Evolutionary conservation across 257 asterid genomes (phyloP).

Genomic region (Buddleja alternifolia): DNA sequence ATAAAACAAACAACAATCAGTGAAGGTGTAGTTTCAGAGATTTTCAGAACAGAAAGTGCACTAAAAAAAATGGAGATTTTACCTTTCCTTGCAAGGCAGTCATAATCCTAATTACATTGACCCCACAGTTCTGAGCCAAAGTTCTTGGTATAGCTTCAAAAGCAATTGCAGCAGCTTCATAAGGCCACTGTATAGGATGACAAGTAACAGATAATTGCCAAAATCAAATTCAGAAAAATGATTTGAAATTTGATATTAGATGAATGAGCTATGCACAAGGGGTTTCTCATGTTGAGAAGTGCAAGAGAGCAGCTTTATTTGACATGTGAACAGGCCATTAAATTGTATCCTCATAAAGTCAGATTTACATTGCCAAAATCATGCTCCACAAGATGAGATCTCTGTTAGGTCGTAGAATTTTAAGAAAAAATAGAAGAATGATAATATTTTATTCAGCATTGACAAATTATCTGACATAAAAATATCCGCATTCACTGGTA

Average conservation of each 20-base stretch:
- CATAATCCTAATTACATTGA: slow-evolving; percentile 91
- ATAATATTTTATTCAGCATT: neutral
- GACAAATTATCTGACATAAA: neutral
- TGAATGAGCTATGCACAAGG: neutral
- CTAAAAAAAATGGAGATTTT: slow-evolving; percentile 19
- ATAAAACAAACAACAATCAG: slow-evolving; percentile 8
- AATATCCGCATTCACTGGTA: neutral
- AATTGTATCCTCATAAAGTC: neutral
- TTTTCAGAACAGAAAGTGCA: slow-evolving; percentile 8
- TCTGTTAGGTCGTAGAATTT: no score
- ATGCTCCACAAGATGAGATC: neutral
- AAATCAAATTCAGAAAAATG: neutral
- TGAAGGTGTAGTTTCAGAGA: neutral
- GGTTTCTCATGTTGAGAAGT: neutral
- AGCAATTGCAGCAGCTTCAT: slow-evolving; percentile 98
- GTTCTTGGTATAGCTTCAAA: slow-evolving; percentile 98
- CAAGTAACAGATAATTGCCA: neutral
- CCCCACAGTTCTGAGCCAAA: slow-evolving; percentile 97
- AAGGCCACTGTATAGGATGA: slow-evolving; percentile 77
- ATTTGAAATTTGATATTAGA: neutral
- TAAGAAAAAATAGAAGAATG: neutral
- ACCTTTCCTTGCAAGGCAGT: slow-evolving; percentile 97
- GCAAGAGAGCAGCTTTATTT: neutral
- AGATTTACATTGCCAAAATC: neutral
- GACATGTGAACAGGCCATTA: neutral